phyloP scores from a whole-genome alignment of 495 filamentous ascomycete species.

The Penicillium pulvis region DNA sequence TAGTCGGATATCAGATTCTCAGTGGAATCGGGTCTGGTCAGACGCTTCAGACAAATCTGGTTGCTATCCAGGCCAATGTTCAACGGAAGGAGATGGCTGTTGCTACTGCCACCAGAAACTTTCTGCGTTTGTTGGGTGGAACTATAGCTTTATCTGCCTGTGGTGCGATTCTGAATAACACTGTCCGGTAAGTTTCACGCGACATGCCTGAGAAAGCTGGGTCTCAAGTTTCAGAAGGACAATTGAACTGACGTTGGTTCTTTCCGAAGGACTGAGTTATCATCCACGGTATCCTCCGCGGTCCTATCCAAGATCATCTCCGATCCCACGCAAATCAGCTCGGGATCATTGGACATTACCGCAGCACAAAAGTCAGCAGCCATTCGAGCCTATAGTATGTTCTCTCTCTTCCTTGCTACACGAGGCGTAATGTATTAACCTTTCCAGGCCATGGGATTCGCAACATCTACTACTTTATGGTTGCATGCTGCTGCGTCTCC shows the following conservation, averaged over 20 bases:
- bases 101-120: constrained; percentile 10
- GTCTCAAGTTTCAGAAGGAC: background rate
- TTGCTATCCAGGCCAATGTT: constrained; percentile 10
- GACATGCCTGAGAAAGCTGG: background rate
- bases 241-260: background rate
- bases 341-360: background rate
- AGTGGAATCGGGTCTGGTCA: constrained; percentile 9
- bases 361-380: constrained; percentile 3
- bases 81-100: constrained; percentile 12
- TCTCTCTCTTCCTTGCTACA: background rate
- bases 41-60: constrained; percentile 7
- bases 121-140: constrained; percentile 8
- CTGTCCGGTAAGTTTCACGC: constrained; percentile 3
- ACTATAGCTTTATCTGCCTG: constrained; percentile 9
- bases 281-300: background rate
- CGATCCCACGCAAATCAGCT: constrained; percentile 4
- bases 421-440: background rate
- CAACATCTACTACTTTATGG: constrained; percentile 13
- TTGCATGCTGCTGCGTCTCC: constrained; percentile 6
- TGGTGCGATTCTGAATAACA: constrained; percentile 11
- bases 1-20: constrained; percentile 6
- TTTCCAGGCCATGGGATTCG: constrained; percentile 3
- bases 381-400: constrained; percentile 9
- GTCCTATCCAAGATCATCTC: constrained; percentile 4
- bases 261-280: background rate